Base-by-base conservation (phyloP, 1,139 yeast genomes). In the Blastobotrys arbuscula region DNA sequence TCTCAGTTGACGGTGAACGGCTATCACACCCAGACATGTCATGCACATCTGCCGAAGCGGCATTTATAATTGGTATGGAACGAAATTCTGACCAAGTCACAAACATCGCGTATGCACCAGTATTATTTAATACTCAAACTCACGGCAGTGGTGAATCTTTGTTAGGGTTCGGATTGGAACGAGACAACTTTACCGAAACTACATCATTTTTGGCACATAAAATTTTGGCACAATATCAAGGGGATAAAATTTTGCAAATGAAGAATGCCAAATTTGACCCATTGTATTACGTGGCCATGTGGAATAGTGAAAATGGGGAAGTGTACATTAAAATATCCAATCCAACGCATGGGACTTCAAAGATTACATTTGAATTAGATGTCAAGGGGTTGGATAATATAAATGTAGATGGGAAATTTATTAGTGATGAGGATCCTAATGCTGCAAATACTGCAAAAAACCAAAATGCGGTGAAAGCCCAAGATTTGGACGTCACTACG, bases 21-120 rank as follows among this genome's bases (percentile, higher is more conserved):
- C 16, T 45, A n/a, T 21, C 16, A 12, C 12, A 39, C 2, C 41
- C 46, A 13, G 20, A 42, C 38, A 42, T 47, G 43, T 13, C 21
- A 8, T 23, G 42, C 8, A 23, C 45, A 12, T 23, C 43, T 15
- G 24, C 49, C 7, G 49, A 47, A 31, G 49, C 49, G 2, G 45
- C 39, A 20, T 47, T 42, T 31, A 31, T 42, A 34, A 42, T 47
- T 47, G 46, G 49, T 16, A 37, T 47, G 49, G 46, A 42, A 37
- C 39, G 49, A 13, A 47, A 47, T 38, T 24, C 38, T 15, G 46
- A 47, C 42, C 45, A 47, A 33, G 49, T 47, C 2, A 12, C 16
- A 10, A 20, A 13, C 10, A 18, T 20, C 3, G 44, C 44, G 10
- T 18, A 33, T 21, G 44, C 44, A 10, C 44, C 44, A 15, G 24